phyloP scores from a whole-genome alignment of 139 green algal genomes.

The Gonium pectorale region DNA sequence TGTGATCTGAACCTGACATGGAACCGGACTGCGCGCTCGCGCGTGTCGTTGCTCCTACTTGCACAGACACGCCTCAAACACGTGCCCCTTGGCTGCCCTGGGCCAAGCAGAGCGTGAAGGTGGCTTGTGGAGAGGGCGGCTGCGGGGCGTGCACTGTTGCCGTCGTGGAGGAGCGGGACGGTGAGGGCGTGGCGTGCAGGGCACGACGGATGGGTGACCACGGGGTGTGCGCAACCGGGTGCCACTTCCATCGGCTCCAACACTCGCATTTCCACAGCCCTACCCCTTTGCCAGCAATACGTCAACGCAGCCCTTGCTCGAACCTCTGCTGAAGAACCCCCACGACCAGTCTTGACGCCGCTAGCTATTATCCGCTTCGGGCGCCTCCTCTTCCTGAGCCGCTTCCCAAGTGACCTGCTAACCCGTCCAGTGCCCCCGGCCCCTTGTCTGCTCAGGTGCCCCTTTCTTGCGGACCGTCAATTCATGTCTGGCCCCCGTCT shows the following conservation, averaged over 20 bases:
- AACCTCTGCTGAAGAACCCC: too few relatives aligned
- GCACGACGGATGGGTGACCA: too few relatives aligned
- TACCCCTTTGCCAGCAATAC: too few relatives aligned
- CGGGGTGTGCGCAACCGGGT: too few relatives aligned
- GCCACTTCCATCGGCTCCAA: too few relatives aligned
- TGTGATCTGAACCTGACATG: too few relatives aligned
- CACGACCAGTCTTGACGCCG: too few relatives aligned
- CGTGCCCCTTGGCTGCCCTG: background rate
- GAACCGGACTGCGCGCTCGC: too few relatives aligned
- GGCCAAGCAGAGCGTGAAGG: conserved; percentile 65
- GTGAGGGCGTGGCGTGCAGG: background rate
- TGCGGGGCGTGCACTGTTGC: conserved; percentile 79
- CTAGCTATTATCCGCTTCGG: background rate
- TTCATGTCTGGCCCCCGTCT: conserved; percentile 77
- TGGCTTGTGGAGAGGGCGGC: conserved; percentile 71
- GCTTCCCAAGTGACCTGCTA: background rate
- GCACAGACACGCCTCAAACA: background rate
- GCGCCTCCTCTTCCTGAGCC: background rate
- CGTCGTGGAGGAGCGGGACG: background rate
- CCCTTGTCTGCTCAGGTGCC: conserved; percentile 17
- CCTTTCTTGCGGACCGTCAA: conserved; percentile 68
- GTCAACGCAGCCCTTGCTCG: too few relatives aligned
- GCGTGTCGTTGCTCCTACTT: too few relatives aligned
- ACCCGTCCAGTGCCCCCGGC: background rate
- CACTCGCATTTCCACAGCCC: too few relatives aligned